These are phyloP conservation scores for Flaveria linearis DNA, from an alignment of 129 eudicot species.

Conservation along the genomic window DNA sequence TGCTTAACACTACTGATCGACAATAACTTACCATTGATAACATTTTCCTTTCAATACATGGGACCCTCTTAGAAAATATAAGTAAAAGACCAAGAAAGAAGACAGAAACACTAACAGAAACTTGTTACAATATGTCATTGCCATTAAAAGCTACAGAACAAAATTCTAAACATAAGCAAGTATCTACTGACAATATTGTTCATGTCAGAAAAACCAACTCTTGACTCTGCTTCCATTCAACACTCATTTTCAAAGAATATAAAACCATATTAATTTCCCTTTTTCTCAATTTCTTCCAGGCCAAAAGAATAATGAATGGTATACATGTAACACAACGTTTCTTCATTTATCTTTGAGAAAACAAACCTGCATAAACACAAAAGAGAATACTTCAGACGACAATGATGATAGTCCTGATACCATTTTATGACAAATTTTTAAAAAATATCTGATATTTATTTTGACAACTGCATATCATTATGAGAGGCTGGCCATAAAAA, in stretches of 20 bases:
- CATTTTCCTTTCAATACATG: too few relatives aligned
- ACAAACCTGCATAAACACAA: slow-evolving; percentile 84
- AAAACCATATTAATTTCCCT: slow-evolving; percentile 19
- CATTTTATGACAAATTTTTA: neutral
- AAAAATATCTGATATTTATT: neutral
- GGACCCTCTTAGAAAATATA: too few relatives aligned
- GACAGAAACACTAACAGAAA: neutral
- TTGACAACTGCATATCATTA: neutral
- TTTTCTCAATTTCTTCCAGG: slow-evolving; percentile 14
- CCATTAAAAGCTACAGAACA: slow-evolving; percentile 12
- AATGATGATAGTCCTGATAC: neutral
- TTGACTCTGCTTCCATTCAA: slow-evolving; percentile 9
- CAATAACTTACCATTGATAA: too few relatives aligned
- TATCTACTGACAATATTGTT: neutral
- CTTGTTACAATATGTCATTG: slow-evolving; percentile 11
- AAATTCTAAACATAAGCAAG: neutral
- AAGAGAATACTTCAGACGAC: slow-evolving; percentile 57
- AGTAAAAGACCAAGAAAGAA: neutral
- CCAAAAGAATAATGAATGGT: slow-evolving; percentile 34
- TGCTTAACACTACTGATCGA: too few relatives aligned
- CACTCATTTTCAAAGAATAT: slow-evolving; percentile 25
- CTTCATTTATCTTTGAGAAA: slow-evolving; percentile 47
- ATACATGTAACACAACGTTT: slow-evolving; percentile 34
- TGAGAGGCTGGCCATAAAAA: slow-evolving; percentile 43
- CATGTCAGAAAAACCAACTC: slow-evolving; percentile 2